Base-by-base conservation (phyloP, 2,329 filamentous ascomycete species). In the Orbilia quercus region DNA sequence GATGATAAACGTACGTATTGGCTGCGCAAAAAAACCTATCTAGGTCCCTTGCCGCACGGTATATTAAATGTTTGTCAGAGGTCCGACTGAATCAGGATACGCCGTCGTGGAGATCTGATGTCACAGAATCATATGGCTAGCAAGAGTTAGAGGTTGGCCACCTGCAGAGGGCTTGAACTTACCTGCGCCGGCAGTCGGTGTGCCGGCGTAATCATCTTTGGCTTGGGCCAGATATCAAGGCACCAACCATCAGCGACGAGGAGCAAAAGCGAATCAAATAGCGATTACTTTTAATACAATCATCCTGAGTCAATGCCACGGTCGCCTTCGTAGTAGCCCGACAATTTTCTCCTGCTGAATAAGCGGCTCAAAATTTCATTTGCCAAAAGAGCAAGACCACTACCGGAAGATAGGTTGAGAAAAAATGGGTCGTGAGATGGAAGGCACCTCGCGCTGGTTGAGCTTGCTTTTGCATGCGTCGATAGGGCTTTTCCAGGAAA, bases 361-460 rank as follows among this genome's bases (percentile, higher is more conserved):
- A 60, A 28, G 66, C 51, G 51, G 66, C 44, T 58, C 25, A 34
- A 62, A 62, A 57, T 54, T 44, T 55, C 40, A 73, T 66, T 73
- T 73, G 69, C 54, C 59, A 72, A 47, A 16, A 44, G 45, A 22
- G 14, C 28, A 40, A 20, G 22, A 31, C 3, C 11, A 7, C n/a
- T n/a, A n/a, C n/a, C n/a, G n/a, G n/a, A n/a, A n/a, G n/a, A n/a
- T 16, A 45, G 31, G 18, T 16, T 38, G n/a, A n/a, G 7, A 42
- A 54, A 62, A 73, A 62, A 28, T 20, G 60, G 28, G 62, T 66
- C 69, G 60, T 60, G 54, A 47, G 60, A 60, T 7, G 7, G 16
- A 54, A 6, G 9, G n/a, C 36, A 40, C n/a, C 9, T 16, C n/a
- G n/a, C n/a, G n/a, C n/a, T n/a, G n/a, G n/a, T 40, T 40, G 36